phyloP scores from a whole-genome alignment of 2,329 filamentous ascomycete genomes.

The Penicillium digitatum region DNA sequence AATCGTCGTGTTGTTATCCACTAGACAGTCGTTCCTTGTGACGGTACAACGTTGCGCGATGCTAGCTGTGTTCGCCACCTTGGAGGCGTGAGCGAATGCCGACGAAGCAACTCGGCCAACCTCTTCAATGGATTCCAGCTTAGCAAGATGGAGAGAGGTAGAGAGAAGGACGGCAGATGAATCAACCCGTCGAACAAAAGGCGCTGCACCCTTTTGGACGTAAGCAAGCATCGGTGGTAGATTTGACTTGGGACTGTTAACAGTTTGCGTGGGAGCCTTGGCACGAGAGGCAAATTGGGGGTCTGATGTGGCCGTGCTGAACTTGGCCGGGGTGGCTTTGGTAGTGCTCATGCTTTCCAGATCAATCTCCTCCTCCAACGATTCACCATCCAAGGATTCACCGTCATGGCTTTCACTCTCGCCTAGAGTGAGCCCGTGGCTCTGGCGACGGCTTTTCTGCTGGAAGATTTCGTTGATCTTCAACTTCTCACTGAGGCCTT shows the following conservation, averaged over 20 bases:
- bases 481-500: constrained; percentile 72
- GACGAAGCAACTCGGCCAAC: constrained; percentile 56
- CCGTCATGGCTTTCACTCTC: constrained; percentile 37
- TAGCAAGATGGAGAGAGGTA: constrained; percentile 80
- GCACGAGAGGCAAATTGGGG: constrained; percentile 29
- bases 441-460: constrained; percentile 28
- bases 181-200: constrained; percentile 82
- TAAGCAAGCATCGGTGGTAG: constrained; percentile 68
- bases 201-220: constrained; percentile 59
- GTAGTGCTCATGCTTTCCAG: constrained; percentile 53
- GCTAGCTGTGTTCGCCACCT: constrained; percentile 77
- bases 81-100: constrained; percentile 71
- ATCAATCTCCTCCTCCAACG: constrained; percentile 51
- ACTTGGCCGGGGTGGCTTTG: constrained; percentile 32
- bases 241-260: constrained; percentile 1
- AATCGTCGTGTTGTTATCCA: constrained; percentile 84
- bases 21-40: constrained; percentile 72
- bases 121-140: constrained; percentile 66
- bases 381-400: constrained; percentile 34
- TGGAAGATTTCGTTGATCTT: constrained; percentile 64
- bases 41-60: constrained; percentile 79
- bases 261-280: constrained; percentile 20
- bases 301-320: constrained; percentile 4
- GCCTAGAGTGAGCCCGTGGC: constrained; percentile 39
- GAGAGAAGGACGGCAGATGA: constrained; percentile 76